Conservation (phyloP, 2,329 filamentous ascomycete species). For the Beauveria asiatica region DNA sequence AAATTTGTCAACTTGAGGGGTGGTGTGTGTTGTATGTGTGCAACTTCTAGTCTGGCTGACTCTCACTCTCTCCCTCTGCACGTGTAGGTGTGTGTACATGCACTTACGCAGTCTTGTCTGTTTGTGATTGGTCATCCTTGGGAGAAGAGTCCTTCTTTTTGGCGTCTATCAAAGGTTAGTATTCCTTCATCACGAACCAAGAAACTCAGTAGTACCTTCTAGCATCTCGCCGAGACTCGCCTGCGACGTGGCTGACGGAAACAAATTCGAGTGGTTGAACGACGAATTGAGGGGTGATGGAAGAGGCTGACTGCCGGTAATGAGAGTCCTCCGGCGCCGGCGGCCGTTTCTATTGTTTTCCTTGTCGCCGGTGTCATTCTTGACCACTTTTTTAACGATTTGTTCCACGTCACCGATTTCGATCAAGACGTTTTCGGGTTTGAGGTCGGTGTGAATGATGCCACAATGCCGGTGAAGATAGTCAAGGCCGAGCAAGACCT, state of each 20-base stretch:
- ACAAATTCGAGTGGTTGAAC: conserved; percentile 74
- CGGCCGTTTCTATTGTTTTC: conserved; percentile 89
- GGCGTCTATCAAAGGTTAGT: conserved; percentile 19
- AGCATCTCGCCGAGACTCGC: conserved; percentile 78
- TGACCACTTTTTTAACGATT: conserved; percentile 93
- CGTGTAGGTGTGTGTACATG: not conserved
- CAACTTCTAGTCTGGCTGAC: not conserved
- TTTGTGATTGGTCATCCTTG: conserved; percentile 65
- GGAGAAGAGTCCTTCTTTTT: conserved; percentile 35
- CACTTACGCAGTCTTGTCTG: conserved; percentile 89
- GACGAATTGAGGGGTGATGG: conserved; percentile 89
- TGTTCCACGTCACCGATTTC: conserved; percentile 98
- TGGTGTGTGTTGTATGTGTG: not conserved
- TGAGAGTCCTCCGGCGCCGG: conserved; percentile 80
- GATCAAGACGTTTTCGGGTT: conserved; percentile 96
- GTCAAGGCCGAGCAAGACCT: conserved; percentile 89
- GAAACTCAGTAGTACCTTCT: conserved; percentile 55
- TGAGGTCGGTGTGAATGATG: conserved; percentile 96
- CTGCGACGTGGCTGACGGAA: conserved; percentile 53
- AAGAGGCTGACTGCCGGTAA: conserved; percentile 92
- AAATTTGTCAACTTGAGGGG: not conserved
- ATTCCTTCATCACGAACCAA: too few species aligned
- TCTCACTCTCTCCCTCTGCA: not conserved
- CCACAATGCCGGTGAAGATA: conserved; percentile 96
- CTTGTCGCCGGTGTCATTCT: conserved; percentile 65